phyloP scores from a whole-genome alignment of 1,139 yeast genomes.

The Debaryomyces udenii region DNA sequence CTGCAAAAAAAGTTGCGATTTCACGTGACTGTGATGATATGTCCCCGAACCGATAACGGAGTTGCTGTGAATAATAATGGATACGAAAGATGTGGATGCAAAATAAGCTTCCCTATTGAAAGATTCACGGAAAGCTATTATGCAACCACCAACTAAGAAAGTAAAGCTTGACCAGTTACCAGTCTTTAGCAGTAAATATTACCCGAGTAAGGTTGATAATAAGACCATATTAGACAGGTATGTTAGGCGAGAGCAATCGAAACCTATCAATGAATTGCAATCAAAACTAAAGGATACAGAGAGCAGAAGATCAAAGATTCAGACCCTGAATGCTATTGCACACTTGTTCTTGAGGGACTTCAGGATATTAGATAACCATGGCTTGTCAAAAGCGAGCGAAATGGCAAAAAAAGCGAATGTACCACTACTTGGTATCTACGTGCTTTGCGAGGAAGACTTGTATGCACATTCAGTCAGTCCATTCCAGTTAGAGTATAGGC shows the following conservation, averaged over 20 bases:
- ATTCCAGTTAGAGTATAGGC: slow-evolving; percentile 42
- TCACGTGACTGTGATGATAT: slow-evolving; percentile 2
- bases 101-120: too few species aligned
- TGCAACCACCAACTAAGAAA: slow-evolving; percentile 14
- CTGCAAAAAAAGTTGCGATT: slow-evolving; percentile 3
- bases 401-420: slow-evolving; percentile 26
- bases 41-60: too few species aligned
- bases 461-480: slow-evolving; percentile 46
- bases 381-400: slow-evolving; percentile 36
- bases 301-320: slow-evolving; percentile 1
- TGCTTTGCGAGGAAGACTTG: slow-evolving; percentile 43
- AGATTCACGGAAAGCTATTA: background rate
- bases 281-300: slow-evolving; percentile 4
- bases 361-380: slow-evolving; percentile 43
- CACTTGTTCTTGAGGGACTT: slow-evolving; percentile 52
- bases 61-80: too few species aligned
- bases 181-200: slow-evolving; percentile 19
- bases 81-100: too few species aligned
- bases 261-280: slow-evolving; percentile 5
- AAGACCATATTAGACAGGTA: slow-evolving; percentile 16
- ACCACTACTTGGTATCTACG: slow-evolving; percentile 40
- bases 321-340: slow-evolving; percentile 25
- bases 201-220: slow-evolving; percentile 19
- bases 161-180: slow-evolving; percentile 19
- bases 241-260: slow-evolving; percentile 6